Conservation (phyloP, 805 yeast genomes). For the Nakazawaea pomicola region DNA sequence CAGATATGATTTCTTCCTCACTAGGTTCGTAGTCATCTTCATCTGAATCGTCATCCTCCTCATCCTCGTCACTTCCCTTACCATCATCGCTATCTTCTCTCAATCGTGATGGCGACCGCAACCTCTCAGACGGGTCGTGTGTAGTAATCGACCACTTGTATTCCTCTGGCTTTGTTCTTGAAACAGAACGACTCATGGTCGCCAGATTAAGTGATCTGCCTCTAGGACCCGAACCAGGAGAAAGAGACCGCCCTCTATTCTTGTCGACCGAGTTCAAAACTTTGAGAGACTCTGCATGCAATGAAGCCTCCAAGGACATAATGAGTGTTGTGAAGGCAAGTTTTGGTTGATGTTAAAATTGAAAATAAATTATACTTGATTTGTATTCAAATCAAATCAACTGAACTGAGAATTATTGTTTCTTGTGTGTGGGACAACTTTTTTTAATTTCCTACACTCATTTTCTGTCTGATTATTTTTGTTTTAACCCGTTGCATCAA, state of each 20-base stretch:
- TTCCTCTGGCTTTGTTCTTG: constrained; percentile 17
- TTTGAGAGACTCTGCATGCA: constrained; percentile 8
- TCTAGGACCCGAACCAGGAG: constrained; percentile 5
- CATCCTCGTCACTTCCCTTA: constrained; percentile 17
- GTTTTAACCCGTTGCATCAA: no score
- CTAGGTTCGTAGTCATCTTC: constrained; percentile 24
- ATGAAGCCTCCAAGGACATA: constrained; percentile 13
- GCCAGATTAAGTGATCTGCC: constrained; percentile 10
- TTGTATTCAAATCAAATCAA: no score
- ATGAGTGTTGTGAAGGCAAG: neutral
- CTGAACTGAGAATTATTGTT: no score
- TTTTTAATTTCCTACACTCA: no score
- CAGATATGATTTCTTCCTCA: constrained; percentile 59
- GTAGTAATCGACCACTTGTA: constrained; percentile 60
- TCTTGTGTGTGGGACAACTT: no score
- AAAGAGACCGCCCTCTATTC: constrained; percentile 9
- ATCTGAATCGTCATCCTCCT: constrained; percentile 14
- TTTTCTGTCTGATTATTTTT: no score
- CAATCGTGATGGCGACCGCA: constrained; percentile 23
- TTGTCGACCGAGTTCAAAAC: constrained; percentile 9
- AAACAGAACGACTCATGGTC: constrained; percentile 20
- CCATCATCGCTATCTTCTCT: constrained; percentile 12
- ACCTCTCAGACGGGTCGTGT: constrained; percentile 70
- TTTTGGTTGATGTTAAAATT: neutral
- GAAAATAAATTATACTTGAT: no score